Percentiles rank a stretch among this genome's conserved stretches.
Conservation (phyloP, 306 rosid species). For the Gynostemma pentaphyllum region DNA sequence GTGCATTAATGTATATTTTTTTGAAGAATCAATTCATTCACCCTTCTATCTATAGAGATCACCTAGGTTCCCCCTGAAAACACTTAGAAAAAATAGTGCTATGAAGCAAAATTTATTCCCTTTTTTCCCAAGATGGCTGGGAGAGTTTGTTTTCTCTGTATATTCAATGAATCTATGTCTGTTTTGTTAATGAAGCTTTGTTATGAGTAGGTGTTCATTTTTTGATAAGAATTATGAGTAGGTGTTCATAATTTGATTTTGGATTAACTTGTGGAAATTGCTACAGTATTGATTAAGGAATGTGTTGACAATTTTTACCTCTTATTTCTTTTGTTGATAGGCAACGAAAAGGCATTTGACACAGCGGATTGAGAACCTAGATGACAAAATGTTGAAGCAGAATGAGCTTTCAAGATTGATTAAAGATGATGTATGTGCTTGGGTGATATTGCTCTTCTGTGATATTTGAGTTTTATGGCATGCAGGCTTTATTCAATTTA, state of each 20-base stretch:
- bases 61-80: background rate
- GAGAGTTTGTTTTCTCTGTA: background rate
- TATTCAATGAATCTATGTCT: background rate
- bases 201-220: no score
- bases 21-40: background rate
- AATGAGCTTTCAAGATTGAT: conserved; percentile 51
- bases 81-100: background rate
- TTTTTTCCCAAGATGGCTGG: background rate
- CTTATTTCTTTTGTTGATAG: conserved; percentile 36
- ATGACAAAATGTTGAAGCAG: conserved; percentile 79
- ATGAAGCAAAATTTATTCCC: background rate
- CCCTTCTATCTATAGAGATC: background rate
- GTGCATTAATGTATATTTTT: background rate
- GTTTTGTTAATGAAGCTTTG: no score
- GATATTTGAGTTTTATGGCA: background rate
- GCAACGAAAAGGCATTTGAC: conserved; percentile 92
- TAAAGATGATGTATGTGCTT: conserved; percentile 56
- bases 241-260: no score
- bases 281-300: background rate
- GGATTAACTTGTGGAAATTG: background rate
- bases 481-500: background rate
- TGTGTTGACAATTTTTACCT: background rate
- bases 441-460: background rate
- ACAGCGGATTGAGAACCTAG: conserved; percentile 77
- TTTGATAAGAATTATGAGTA: no score